Evolutionary conservation across 352 stramenopile genomes (phyloP).

Genomic region (Phytophthora syringae): DNA sequence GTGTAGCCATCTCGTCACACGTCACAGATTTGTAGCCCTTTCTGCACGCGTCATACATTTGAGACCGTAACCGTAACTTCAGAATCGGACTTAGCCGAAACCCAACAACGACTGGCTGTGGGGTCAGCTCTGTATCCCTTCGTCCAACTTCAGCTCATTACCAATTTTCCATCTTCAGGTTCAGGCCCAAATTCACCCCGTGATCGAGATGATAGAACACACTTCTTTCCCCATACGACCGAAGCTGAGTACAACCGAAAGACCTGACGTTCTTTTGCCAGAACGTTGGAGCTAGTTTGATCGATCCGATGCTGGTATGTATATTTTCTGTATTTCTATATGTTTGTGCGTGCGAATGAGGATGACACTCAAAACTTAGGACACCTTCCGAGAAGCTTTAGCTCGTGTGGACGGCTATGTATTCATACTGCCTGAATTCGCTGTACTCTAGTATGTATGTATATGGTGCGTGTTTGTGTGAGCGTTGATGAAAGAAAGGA

Average conservation of each 20-base stretch:
- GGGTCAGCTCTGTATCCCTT: slow-evolving; percentile 3
- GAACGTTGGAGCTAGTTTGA: slow-evolving; percentile 75
- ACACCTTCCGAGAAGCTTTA: slow-evolving; percentile 85
- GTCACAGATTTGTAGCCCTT: slow-evolving; percentile 13
- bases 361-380: slow-evolving; percentile 83
- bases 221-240: slow-evolving; percentile 86
- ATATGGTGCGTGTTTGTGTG: too few relatives aligned
- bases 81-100: slow-evolving; percentile 25
- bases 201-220: slow-evolving; percentile 83
- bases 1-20: slow-evolving; percentile 21
- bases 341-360: slow-evolving; percentile 40
- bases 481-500: slow-evolving; percentile 86
- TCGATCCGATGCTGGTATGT: slow-evolving; percentile 43
- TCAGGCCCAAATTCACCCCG: slow-evolving; percentile 4
- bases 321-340: slow-evolving; percentile 26
- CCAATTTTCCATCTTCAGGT: slow-evolving; percentile 18
- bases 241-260: slow-evolving; percentile 77
- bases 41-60: slow-evolving; percentile 21
- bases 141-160: slow-evolving; percentile 9
- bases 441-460: slow-evolving; percentile 16
- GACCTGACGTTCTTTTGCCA: slow-evolving; percentile 73
- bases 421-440: slow-evolving; percentile 88
- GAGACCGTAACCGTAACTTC: too few relatives aligned
- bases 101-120: slow-evolving; percentile 34
- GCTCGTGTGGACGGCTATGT: slow-evolving; percentile 78